Conservation (phyloP, 805 yeast genomes). For the Saccharomycopsis sp. region DNA sequence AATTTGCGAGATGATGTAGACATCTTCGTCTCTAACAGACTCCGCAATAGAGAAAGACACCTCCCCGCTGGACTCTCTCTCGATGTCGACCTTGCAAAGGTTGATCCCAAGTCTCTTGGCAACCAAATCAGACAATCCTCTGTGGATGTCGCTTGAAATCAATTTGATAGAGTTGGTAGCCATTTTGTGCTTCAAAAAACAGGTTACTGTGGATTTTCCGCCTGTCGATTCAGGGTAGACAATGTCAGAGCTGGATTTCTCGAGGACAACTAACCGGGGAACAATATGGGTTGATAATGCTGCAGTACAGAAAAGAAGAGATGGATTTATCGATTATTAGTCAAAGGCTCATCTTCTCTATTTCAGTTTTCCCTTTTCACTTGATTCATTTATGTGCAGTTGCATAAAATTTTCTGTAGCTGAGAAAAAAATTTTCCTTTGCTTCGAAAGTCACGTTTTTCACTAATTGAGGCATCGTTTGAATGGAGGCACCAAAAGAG, state of each 20-base stretch:
- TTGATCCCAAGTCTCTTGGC: constrained; percentile 53
- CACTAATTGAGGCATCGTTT: background rate
- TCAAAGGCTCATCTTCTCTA: background rate
- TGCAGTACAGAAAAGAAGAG: background rate
- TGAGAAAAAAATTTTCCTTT: background rate
- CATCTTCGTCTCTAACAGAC: constrained; percentile 79
- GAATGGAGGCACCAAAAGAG: background rate
- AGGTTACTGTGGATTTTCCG: background rate
- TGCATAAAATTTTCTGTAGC: background rate
- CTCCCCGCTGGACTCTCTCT: constrained; percentile 65
- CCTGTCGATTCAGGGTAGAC: background rate
- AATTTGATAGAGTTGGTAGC: constrained; percentile 66
- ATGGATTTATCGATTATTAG: background rate
- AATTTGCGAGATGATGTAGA: constrained; percentile 70
- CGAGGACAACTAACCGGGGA: background rate
- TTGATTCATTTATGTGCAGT: no score
- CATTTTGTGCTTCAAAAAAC: constrained; percentile 34
- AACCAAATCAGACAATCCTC: constrained; percentile 64
- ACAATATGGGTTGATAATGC: background rate
- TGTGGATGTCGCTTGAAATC: constrained; percentile 61
- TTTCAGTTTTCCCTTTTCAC: background rate
- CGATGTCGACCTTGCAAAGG: constrained; percentile 55
- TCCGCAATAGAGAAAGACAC: constrained; percentile 73
- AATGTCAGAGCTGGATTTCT: background rate
- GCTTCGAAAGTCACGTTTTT: background rate